Base-by-base conservation (phyloP, 1,284 basidiomycete genomes). In the Sporisorium iseilematis-ciliati region DNA sequence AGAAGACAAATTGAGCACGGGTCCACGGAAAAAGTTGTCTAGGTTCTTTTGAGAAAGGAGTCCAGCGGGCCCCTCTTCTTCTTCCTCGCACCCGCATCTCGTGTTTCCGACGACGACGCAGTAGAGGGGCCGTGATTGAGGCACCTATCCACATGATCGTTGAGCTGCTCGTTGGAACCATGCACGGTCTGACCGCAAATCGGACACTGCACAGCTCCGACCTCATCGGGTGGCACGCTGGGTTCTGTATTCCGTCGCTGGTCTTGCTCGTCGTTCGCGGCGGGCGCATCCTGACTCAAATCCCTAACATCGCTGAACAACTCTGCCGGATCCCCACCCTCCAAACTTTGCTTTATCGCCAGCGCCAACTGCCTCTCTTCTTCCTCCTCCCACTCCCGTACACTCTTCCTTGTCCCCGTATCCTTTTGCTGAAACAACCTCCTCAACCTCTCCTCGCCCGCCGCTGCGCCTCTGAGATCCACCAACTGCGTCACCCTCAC, bases 401-500 rank as follows among this genome's bases (percentile, higher is more conserved):
- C 65, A 16, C 29, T 41, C 42, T 10, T 14, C 41, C 18, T 49
- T 45, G 16, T 60, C 42, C 16, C 49, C 51, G 3, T 40, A 8
- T 41, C 12, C 2, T 56, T 52, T 7, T 57, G 29, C 33, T 75
- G 60, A 25, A 71, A 69, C n/a, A 78, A 43, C 50, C 68, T 74
- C 23, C 60, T 43, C 8, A 78, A 40, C 23, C 72, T 57, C 45
- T 75, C 65, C 16, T 64, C 72, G 23, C 66, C 72, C 3, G 68
- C 68, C 2, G 71, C 72, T 21, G 65, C 72, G 11, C 66, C 57
- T 12, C 72, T 62, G n/a, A 75, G 58, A 45, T 82, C 81, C 7
- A 78, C 55, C 2, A 83, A 68, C 26, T 75, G 65, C 2, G 81
- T 77, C 7, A 72, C 67, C 5, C 83, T 65, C 0, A 82, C 78